Base-by-base conservation (phyloP, 176 grass and related monocot species). In the Thinopyrum elongatum region DNA sequence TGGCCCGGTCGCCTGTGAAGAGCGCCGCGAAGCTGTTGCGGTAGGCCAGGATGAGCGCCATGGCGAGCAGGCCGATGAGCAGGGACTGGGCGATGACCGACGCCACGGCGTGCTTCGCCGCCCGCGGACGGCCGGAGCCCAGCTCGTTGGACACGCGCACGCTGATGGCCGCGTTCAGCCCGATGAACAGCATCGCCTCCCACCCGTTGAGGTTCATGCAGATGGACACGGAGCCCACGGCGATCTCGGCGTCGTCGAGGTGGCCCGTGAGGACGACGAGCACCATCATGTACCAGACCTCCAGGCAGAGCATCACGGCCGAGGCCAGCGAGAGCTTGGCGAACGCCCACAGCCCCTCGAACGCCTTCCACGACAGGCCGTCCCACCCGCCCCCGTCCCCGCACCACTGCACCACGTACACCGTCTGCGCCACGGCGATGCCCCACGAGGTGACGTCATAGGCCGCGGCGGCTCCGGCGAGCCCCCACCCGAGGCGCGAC, bases 221-320 rank as follows among this genome's bases (percentile, higher is more conserved):
- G 76, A 98, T 98, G 78, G 95, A 95, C 33, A 95, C 88, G 10
- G 95, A 94, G 67, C 88, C 95, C 12, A 98, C 85, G 15, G 95
- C 95, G 80, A 98, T 98, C 87, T 98, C 85, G 0, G 95, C 91
- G 75, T 93, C 74, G 17, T 91, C 80, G 22, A 98, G 92, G 82
- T 88, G 95, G 25, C 95, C 95, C 1, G 95, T 95, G 79, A 98
- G 90, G 26, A 98, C 91, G 25, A 94, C 91, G 23, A 98, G 89
- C 15, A 98, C 77, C 95, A 98, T 98, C 93, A 98, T 95, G 89
- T 95, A 95, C 93, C 93, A 95, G 6, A 95, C 89, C 88, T 95
- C 93, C 5, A 92, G 90, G 88, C 90, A 97, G 4, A 97, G 95
- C 95, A 97, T 97, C 33, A 97, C 86, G 28, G 92, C 95, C 1